Percentiles rank a stretch among this genome's conserved stretches.
Conservation (phyloP, 371 early-diverging fungal genomes). For the Dichotomocladium elegans region DNA sequence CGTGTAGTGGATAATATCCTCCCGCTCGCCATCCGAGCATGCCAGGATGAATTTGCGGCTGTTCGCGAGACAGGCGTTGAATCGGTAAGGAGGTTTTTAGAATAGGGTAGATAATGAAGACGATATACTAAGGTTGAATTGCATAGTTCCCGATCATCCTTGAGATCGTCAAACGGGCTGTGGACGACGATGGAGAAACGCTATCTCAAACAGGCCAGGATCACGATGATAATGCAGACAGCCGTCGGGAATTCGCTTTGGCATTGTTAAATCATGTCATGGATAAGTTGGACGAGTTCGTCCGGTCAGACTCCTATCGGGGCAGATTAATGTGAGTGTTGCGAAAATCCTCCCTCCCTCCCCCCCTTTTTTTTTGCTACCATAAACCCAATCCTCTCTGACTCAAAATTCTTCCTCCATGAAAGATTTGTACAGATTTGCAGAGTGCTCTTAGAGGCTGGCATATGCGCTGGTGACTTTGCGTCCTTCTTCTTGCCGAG, state of each 20-base stretch:
- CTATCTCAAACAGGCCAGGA: conserved; percentile 28
- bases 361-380: too few relatives aligned
- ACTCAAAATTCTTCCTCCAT: not conserved
- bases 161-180: conserved; percentile 43
- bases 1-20: conserved; percentile 49
- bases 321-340: conserved; percentile 34
- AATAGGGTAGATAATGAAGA: not conserved
- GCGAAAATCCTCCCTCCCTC: too few relatives aligned
- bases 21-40: conserved; percentile 51
- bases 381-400: not conserved
- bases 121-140: not conserved
- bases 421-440: conserved; percentile 46
- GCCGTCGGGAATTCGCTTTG: conserved; percentile 31
- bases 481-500: conserved; percentile 41
- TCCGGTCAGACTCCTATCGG: conserved; percentile 37
- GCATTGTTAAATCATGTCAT: conserved; percentile 45
- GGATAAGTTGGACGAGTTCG: conserved; percentile 47
- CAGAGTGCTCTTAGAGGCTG: conserved; percentile 29
- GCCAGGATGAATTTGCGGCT: conserved; percentile 54
- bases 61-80: conserved; percentile 55
- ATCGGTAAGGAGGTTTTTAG: conserved; percentile 24
- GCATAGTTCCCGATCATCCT: conserved; percentile 44
- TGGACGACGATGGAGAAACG: conserved; percentile 42
- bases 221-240: conserved; percentile 23
- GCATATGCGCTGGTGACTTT: conserved; percentile 35